Evolutionary conservation across 345 rosid species (phyloP), one percentile per base, ranked within the genome.

Genomic region (Rhizophora mangle): DNA sequence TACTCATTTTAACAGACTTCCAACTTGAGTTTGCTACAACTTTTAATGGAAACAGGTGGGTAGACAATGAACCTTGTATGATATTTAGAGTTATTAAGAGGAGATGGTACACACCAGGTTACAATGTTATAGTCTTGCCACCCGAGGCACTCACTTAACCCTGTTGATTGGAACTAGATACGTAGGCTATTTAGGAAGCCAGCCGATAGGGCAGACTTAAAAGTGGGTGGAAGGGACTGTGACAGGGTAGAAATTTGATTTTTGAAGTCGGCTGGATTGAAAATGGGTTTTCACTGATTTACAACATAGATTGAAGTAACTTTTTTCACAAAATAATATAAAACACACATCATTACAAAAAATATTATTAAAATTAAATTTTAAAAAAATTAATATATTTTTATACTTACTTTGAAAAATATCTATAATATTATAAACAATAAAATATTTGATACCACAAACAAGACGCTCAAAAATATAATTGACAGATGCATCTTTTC

Each of bases 221-320:
- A 27, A 49, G n/a, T 69, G 65, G 72, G 68, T 64, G 7, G 21
- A 63, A 13, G 70, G 68, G 0, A 79, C 61, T 59, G 19, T 60
- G 60, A 59, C 16, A 3, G 49, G 15, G 81, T 32, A 76, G 67
- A 20, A 72, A 59, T 43, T 47, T 80, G 27, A 65, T 56, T 58
- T 78, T 82, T 30, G 84, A 83, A 73, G 77, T 82, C 34, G 85
- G 82, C 53, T 81, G 89, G 68, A 78, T 69, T 18, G 52, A 75
- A 65, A 78, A 67, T 47, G 70, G 76, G 34, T 31, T 31, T 24
- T 24, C 24, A 24, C 24, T 24, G 24, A 24, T 24, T 24, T 24
- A 24, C 24, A 24, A n/a, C n/a, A n/a, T n/a, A n/a, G n/a, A n/a
- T n/a, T n/a, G n/a, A 24, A 24, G 24, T 24, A 24, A 29, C 1